Percentiles rank a stretch among this genome's conserved stretches.
Evolutionary conservation across 208 protist species (phyloP).

Genomic region (Wallacemonas sp.): DNA sequence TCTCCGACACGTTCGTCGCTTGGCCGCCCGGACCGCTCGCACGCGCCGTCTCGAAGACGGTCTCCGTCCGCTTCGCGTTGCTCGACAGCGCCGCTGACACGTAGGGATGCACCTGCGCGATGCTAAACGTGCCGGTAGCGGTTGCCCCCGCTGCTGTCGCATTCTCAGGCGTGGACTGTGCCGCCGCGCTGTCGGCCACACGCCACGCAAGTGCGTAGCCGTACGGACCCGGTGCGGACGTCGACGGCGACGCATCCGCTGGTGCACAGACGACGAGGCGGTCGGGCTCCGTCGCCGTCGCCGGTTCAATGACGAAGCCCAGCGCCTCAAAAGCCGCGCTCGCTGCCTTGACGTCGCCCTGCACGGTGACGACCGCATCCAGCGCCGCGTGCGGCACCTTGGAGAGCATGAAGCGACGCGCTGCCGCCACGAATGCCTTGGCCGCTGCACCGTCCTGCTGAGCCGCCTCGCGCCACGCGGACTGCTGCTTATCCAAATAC

Average conservation of each 20-base stretch:
- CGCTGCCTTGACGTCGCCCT: slow-evolving; percentile 29
- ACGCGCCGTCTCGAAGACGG: slow-evolving; percentile 77
- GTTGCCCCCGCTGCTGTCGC: not conserved
- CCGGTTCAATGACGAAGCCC: slow-evolving; percentile 37
- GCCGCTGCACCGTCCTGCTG: slow-evolving; percentile 38
- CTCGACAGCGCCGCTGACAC: slow-evolving; percentile 55
- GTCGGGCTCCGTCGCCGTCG: slow-evolving; percentile 5
- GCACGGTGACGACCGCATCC: slow-evolving; percentile 66
- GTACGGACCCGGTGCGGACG: slow-evolving; percentile 46
- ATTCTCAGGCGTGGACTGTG: no score
- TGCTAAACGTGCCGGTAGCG: slow-evolving; percentile 21
- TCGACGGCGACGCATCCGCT: slow-evolving; percentile 10
- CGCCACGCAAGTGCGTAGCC: slow-evolving; percentile 47
- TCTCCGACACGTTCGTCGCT: slow-evolving; percentile 87
- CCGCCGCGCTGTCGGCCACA: slow-evolving; percentile 11
- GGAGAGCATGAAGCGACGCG: slow-evolving; percentile 45
- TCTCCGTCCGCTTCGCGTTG: slow-evolving; percentile 44
- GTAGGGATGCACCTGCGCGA: slow-evolving; percentile 46
- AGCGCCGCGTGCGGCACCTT: slow-evolving; percentile 59
- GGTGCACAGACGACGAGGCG: slow-evolving; percentile 38
- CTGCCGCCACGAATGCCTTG: slow-evolving; percentile 50
- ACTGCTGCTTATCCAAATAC: slow-evolving; percentile 43
- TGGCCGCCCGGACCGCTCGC: slow-evolving; percentile 88
- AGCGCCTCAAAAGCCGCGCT: slow-evolving; percentile 19
- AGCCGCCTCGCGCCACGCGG: slow-evolving; percentile 52